A percentile compares a stretch with the other conserved stretches of the same genome.
These are phyloP conservation scores for Neurospora sp. DNA, from an alignment of 2,329 filamentous ascomycete genomes.

Conservation along the genomic window DNA sequence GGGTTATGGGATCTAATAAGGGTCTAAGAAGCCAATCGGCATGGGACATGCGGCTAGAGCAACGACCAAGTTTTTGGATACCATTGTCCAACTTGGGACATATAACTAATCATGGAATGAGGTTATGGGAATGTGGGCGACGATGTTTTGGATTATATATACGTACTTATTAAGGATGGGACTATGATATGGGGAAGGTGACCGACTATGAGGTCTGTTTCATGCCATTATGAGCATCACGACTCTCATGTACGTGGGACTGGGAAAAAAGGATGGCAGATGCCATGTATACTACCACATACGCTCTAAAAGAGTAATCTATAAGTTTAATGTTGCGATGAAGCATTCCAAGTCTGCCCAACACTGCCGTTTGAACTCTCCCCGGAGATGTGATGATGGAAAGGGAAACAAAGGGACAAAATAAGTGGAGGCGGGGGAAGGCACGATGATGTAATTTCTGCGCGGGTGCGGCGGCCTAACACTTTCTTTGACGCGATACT, in stretches of 20 bases:
- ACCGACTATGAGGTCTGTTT: neutral
- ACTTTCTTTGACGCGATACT: neutral
- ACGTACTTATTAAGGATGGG: neutral
- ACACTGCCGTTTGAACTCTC: neutral
- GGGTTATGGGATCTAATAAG: neutral
- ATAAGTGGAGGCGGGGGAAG: neutral
- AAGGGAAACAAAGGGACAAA: neutral
- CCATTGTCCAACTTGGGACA: neutral
- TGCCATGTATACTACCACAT: neutral
- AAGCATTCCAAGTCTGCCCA: neutral
- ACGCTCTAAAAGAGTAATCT: neutral
- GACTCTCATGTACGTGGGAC: neutral
- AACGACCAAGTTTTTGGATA: neutral
- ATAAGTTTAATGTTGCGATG: neutral
- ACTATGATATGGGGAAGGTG: neutral
- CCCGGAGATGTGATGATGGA: neutral
- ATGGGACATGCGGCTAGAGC: neutral
- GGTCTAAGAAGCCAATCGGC: neutral
- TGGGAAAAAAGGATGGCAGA: neutral
- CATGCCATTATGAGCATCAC: neutral
- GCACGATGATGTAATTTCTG: conserved; percentile 2
- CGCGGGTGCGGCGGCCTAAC: neutral
- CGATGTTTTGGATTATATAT: neutral
- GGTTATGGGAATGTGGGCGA: neutral
- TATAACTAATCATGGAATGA: neutral